These are phyloP conservation scores for Paecilomyces dactylethromorphus DNA, from an alignment of 2,329 filamentous ascomycete genomes.

Conservation along the genomic window DNA sequence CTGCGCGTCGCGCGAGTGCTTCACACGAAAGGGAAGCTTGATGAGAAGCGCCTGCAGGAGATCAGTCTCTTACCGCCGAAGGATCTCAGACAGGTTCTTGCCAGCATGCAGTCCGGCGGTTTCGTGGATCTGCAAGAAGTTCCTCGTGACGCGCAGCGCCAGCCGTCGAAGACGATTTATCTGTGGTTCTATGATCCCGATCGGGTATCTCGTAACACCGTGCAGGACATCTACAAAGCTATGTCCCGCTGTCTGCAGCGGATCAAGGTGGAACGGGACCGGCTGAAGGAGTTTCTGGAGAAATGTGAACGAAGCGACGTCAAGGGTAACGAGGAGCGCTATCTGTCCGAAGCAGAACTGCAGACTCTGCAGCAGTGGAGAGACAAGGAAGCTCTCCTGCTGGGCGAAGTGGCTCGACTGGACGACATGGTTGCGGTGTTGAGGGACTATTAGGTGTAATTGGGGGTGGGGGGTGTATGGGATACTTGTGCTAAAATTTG, in stretches of 20 bases:
- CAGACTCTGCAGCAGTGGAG: slow-evolving; percentile 59
- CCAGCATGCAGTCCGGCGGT: slow-evolving; percentile 77
- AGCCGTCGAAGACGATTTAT: slow-evolving; percentile 78
- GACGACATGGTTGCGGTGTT: slow-evolving; percentile 81
- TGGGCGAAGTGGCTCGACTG: slow-evolving; percentile 71
- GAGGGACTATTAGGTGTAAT: slow-evolving; percentile 59
- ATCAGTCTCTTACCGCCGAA: slow-evolving; percentile 77
- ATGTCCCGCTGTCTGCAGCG: slow-evolving; percentile 83
- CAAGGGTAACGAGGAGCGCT: slow-evolving; percentile 73
- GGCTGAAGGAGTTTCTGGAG: slow-evolving; percentile 65
- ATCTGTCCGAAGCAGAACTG: slow-evolving; percentile 68
- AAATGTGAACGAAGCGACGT: slow-evolving; percentile 84
- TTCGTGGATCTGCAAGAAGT: slow-evolving; percentile 91
- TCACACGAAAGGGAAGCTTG: slow-evolving; percentile 81
- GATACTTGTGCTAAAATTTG: neutral
- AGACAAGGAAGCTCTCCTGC: slow-evolving; percentile 60
- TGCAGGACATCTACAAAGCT: slow-evolving; percentile 80
- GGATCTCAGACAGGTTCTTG: slow-evolving; percentile 77
- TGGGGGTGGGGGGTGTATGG: neutral
- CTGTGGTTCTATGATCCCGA: slow-evolving; percentile 86
- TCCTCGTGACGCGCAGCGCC: slow-evolving; percentile 75
- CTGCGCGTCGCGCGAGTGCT: slow-evolving; percentile 81
- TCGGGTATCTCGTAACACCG: slow-evolving; percentile 60
- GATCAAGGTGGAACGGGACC: slow-evolving; percentile 66
- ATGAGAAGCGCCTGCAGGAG: slow-evolving; percentile 80